Base-by-base conservation (phyloP, 495 filamentous ascomycete genomes). In the Talaromyces borbonicus region DNA sequence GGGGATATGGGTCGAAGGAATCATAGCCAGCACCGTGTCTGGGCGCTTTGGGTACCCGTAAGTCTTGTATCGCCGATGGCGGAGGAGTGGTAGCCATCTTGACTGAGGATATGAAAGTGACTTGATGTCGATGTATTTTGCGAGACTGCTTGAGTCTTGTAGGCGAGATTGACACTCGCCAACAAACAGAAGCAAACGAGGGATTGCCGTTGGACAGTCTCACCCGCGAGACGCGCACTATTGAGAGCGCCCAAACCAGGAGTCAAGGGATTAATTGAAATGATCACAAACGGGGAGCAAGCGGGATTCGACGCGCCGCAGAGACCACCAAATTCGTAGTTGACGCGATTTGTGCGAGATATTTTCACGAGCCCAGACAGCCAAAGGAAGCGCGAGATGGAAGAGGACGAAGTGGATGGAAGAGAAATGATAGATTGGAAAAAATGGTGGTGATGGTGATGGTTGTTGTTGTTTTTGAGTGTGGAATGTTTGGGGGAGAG, bases 1-100 rank as follows among this genome's bases (percentile, higher is more conserved):
- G 69, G 2, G 63, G 69, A 60, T 82, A 87, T 19, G 84, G 83
- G 50, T 83, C 76, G 62, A 80, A 87, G 41, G 65, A 58, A 65
- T 93, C 85, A 47, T 76, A 73, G 54, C 71, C 79, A 41, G 75
- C 58, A 38, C 84, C 84, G 65, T 81, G 77, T 27, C 74, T 78
- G 14, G 88, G 88, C 30, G 87, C 84, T 38, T 78, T 69, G 38
- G 88, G 88, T 33, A 24, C 43, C 9, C 43, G 43, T 22, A 69
- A 67, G 32, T 46, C 43, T 14, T 31, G 43, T 6, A 68, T 67
- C 24, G 72, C 69, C 30, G 72, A 66, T 31, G 78, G 78, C 14
- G 81, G 80, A 30, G 84, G 83, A 51, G 87, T 87, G 33, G 79
- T 65, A 52, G 79, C 66, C 75, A 81, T 81, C 24, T 29, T 22